These are phyloP conservation scores for Lagenidium giganteum DNA, from an alignment of 352 stramenopile genomes.

Conservation along the genomic window DNA sequence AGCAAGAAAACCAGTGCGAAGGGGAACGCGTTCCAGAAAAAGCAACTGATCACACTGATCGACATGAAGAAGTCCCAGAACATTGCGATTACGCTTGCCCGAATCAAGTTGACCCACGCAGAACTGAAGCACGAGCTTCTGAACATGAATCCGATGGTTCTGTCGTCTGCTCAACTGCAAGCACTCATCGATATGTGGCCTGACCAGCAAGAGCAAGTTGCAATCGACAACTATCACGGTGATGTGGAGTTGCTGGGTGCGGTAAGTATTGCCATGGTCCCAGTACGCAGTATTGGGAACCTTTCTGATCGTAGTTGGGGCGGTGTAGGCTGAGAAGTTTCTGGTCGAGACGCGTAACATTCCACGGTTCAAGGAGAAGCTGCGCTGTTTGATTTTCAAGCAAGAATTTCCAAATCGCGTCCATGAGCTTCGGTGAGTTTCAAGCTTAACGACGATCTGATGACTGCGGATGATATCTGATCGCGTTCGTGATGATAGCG, in stretches of 20 bases:
- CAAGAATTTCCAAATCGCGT: slow-evolving; percentile 75
- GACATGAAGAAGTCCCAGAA: slow-evolving; percentile 89
- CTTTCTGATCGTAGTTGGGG: slow-evolving; percentile 1
- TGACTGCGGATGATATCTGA: no score
- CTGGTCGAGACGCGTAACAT: slow-evolving; percentile 65
- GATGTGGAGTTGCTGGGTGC: slow-evolving; percentile 53
- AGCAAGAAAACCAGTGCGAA: slow-evolving; percentile 2
- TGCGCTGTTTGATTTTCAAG: slow-evolving; percentile 78
- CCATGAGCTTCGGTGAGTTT: slow-evolving; percentile 59
- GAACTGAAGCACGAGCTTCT: slow-evolving; percentile 73
- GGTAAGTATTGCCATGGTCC: slow-evolving; percentile 11
- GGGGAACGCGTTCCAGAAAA: slow-evolving; percentile 19
- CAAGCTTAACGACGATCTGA: no score
- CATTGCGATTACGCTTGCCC: slow-evolving; percentile 78
- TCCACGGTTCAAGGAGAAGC: slow-evolving; percentile 63
- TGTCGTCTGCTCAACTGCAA: slow-evolving; percentile 72
- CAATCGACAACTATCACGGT: slow-evolving; percentile 61
- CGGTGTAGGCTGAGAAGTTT: slow-evolving; percentile 72
- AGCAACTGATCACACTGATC: slow-evolving; percentile 69
- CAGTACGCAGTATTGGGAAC: no score
- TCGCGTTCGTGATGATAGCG: no score
- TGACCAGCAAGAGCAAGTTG: slow-evolving; percentile 63
- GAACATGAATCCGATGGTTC: slow-evolving; percentile 66
- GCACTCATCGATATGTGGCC: slow-evolving; percentile 86
- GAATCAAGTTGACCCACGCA: slow-evolving; percentile 64